Evolutionary conservation across 169 alveolate species (phyloP), one percentile per base, ranked within the genome.

Genomic region (Plasmodium knowlesi): DNA sequence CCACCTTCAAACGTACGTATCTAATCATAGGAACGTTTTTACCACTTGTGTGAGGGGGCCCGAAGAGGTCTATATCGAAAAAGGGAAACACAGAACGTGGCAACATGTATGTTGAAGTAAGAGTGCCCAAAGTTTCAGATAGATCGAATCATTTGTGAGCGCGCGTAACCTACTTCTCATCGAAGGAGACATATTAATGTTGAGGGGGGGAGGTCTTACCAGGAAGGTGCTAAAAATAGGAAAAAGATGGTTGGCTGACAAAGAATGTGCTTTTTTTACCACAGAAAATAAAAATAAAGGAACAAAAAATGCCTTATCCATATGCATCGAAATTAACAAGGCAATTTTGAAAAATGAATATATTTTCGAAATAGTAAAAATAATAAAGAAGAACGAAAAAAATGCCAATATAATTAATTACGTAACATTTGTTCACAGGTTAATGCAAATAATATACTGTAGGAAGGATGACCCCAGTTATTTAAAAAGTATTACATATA

Each of bases 341-440:
- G 83, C 73, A 70, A 91, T 91, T 71, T 50, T 91, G 84, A 82
- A 82, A 54, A 70, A 50, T 82, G 82, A 28, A 16, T 70, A 72
- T 82, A 43, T 91, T 37, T 37, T 91, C 54, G 86, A 91, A 37
- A 43, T 91, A 71, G 84, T 91, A 91, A 80, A 46, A 82, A 57
- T 91, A 71, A 76, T 91, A 81, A 82, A 82, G 39, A 32, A 81
- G 19, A 80, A 91, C 71, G 67, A 81, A 72, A 82, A 46, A 39
- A 19, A 82, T 81, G 25, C 57, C 22, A 91, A 91, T 82, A 82
- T 91, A 81, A 82, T 91, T 71, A 91, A 91, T 39, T 46, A 78
- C 61, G 95, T 91, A 32, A 91, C 95, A 14, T 80, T 70, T 71
- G 25, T 91, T 32, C 95, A 91, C 78, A 81, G 57, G 46, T 81